Percentiles rank a stretch among this genome's conserved stretches.
Conservation (phyloP, 2,329 filamentous ascomycete species). For the Chaetomium sp. region DNA sequence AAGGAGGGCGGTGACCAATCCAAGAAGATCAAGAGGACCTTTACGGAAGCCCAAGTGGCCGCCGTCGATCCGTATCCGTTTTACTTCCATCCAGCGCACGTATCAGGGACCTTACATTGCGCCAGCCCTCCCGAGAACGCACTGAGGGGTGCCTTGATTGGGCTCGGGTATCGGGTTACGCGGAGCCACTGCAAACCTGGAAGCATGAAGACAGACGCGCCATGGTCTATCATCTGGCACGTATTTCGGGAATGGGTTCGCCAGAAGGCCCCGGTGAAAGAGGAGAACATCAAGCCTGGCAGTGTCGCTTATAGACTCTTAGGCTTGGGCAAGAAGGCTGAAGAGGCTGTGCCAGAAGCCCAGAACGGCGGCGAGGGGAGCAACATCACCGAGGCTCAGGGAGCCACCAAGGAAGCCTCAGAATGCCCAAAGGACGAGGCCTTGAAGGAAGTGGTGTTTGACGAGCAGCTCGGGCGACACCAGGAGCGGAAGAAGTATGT, state of each 20-base stretch:
- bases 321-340: constrained; percentile 32
- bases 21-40: constrained; percentile 14
- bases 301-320: constrained; percentile 68
- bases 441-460: constrained; percentile 51
- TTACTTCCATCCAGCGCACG: constrained; percentile 69
- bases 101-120: constrained; percentile 73
- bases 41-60: constrained; percentile 48
- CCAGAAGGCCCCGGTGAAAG: constrained; percentile 72
- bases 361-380: constrained; percentile 24
- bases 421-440: background rate
- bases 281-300: constrained; percentile 60
- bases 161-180: constrained; percentile 74
- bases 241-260: constrained; percentile 87
- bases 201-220: constrained; percentile 88
- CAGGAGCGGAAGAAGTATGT: constrained; percentile 62
- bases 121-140: constrained; percentile 71
- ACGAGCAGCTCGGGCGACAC: constrained; percentile 70
- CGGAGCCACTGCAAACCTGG: constrained; percentile 85
- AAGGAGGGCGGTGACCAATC: constrained; percentile 29
- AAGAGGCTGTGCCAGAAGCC: constrained; percentile 26
- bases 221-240: constrained; percentile 86
- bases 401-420: constrained; percentile 25
- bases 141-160: constrained; percentile 72
- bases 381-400: constrained; percentile 20
- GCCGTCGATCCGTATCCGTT: constrained; percentile 71